Evolutionary conservation across 768 basidiomycete genomes (phyloP).

Genomic region (Tricholoma hemisulphureum): DNA sequence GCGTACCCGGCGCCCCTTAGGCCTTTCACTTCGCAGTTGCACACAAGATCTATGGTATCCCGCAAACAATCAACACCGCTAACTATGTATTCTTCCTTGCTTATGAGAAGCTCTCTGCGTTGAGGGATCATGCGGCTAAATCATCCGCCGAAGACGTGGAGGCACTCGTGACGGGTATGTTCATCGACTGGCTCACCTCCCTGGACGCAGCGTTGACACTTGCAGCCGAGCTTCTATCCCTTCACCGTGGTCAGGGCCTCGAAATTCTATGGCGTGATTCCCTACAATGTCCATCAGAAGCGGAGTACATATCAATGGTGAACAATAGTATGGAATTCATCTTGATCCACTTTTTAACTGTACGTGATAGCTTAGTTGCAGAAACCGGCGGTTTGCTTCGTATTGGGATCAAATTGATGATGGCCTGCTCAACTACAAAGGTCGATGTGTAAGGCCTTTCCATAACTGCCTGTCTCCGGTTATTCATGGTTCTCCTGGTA

Average conservation of each 20-base stretch:
- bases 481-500: conserved; percentile 26
- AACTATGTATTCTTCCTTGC: conserved; percentile 98
- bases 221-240: conserved; percentile 68
- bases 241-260: conserved; percentile 93
- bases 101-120: conserved; percentile 74
- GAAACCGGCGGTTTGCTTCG: conserved; percentile 95
- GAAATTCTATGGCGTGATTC: conserved; percentile 95
- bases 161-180: conserved; percentile 70
- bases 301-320: conserved; percentile 95
- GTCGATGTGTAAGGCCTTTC: conserved; percentile 46
- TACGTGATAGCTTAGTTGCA: conserved; percentile 27
- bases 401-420: conserved; percentile 93
- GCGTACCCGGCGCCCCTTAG: neutral
- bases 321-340: conserved; percentile 70
- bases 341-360: neutral
- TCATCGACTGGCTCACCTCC: neutral
- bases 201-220: neutral
- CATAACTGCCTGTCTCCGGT: neutral
- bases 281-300: conserved; percentile 87
- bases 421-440: conserved; percentile 77
- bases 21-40: conserved; percentile 50
- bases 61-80: conserved; percentile 95
- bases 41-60: conserved; percentile 94
- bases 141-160: conserved; percentile 50
- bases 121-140: conserved; percentile 35